A percentile compares a stretch with the other conserved stretches of the same genome.
phyloP scores from a whole-genome alignment of 345 rosid species.

The Pistacia vera region DNA sequence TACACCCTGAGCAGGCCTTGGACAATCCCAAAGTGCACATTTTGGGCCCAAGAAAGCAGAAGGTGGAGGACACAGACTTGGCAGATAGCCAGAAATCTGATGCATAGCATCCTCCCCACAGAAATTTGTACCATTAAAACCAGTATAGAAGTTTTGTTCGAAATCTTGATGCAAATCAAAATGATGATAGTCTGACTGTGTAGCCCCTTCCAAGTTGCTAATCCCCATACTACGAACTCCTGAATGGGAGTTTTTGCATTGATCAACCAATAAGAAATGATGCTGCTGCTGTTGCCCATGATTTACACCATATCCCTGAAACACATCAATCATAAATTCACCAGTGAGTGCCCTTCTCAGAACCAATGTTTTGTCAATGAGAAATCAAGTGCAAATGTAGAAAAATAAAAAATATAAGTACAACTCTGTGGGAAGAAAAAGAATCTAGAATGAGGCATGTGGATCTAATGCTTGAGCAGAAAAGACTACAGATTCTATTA shows the following conservation, averaged over 20 bases:
- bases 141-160: slow-evolving; percentile 57
- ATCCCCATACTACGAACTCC: slow-evolving; percentile 29
- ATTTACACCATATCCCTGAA: slow-evolving; percentile 57
- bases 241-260: slow-evolving; percentile 54
- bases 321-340: slow-evolving; percentile 19
- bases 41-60: slow-evolving; percentile 97
- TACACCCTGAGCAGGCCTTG: slow-evolving; percentile 89
- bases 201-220: slow-evolving; percentile 47
- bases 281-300: slow-evolving; percentile 62
- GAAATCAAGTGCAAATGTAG: background rate
- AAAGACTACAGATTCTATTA: background rate
- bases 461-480: background rate
- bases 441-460: background rate
- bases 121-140: slow-evolving; percentile 45
- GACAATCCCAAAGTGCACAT: slow-evolving; percentile 99
- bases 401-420: background rate
- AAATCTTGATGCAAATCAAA: slow-evolving; percentile 72
- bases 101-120: slow-evolving; percentile 56
- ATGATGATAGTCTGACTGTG: slow-evolving; percentile 60
- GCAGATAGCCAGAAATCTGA: slow-evolving; percentile 58
- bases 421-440: background rate
- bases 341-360: slow-evolving; percentile 17
- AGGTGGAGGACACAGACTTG: slow-evolving; percentile 77
- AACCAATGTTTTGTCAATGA: slow-evolving; percentile 2
- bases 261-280: slow-evolving; percentile 49